These are phyloP conservation scores for Candida vartiovaarae DNA, from an alignment of 805 yeast species.

Conservation along the genomic window DNA sequence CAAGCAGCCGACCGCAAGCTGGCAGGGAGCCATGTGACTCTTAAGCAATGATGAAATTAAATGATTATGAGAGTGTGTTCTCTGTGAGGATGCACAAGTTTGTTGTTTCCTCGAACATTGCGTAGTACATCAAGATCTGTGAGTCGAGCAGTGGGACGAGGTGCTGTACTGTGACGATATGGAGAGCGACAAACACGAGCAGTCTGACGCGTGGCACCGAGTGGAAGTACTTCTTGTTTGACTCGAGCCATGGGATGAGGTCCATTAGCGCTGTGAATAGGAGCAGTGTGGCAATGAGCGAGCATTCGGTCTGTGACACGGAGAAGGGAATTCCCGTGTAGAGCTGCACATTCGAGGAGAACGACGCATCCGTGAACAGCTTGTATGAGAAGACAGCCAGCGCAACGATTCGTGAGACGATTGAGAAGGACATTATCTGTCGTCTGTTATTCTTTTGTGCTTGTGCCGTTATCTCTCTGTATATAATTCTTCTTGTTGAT, in stretches of 20 bases:
- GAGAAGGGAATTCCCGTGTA: too few species aligned
- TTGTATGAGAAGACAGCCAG: not conserved
- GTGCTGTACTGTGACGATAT: not conserved
- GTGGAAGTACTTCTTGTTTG: not conserved
- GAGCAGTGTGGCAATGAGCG: not conserved
- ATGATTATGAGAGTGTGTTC: not conserved
- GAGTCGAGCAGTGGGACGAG: not conserved
- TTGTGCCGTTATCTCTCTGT: too few species aligned
- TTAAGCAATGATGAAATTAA: too few species aligned
- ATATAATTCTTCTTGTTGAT: too few species aligned
- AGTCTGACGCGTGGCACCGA: not conserved
- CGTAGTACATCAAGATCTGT: not conserved
- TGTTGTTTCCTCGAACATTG: constrained; percentile 1
- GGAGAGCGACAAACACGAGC: not conserved
- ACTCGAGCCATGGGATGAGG: constrained; percentile 1
- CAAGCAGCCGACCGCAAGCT: constrained; percentile 10
- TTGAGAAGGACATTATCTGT: not conserved
- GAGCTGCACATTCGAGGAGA: not conserved
- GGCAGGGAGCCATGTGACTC: too few species aligned
- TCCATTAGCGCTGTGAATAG: not conserved
- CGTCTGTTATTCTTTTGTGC: too few species aligned
- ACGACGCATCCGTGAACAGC: not conserved
- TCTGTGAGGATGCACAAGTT: not conserved
- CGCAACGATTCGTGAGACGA: not conserved
- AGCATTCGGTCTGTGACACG: not conserved